Base-by-base conservation (phyloP, 495 filamentous ascomycete species). In the Pyrenula massariospora region DNA sequence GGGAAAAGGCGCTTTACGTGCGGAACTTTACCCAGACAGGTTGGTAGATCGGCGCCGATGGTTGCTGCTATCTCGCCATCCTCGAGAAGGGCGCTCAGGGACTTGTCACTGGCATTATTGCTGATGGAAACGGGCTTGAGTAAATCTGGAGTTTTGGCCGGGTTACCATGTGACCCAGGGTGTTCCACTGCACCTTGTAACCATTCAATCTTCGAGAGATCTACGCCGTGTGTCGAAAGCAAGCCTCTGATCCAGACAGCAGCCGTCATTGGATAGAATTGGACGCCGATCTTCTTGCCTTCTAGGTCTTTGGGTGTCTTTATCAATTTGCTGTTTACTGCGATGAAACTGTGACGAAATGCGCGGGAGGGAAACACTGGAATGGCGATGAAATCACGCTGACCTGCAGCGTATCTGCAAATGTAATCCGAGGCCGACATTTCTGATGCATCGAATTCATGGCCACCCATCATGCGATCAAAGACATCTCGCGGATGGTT, bases 191-290 rank as follows among this genome's bases (percentile, higher is more conserved):
- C 58, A 11, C 71, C 70, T 55, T 72, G 59, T 3, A 73, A 55
- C 68, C 69, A 73, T 54, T 65, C 54, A 22, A 73, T 66, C 11
- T 52, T 66, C 2, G 59, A 63, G 10, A 73, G 60, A 60, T 70
- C 65, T 36, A 73, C 69, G 22, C 70, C 70, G 55, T 59, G 56
- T 25, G 68, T 49, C 54, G 69, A 25, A 12, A 74, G 58, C 5
- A 74, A 22, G 8, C 62, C 64, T 5, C 71, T 60, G 19, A 68
- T 65, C 65, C 68, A 74, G 1, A 74, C 71, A 2, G 68, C 71
- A 5, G 69, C 71, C 0, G 71, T 74, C 71, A 74, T 71, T 25
- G 66, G 68, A 59, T 74, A 74, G 19, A 67, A 23, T 58, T 67
- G 71, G 0, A 74, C 66, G 19, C 71, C 70, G 15, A 74, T 65